Evolutionary conservation across 345 rosid genomes (phyloP).

Genomic region (Noccaea caerulescens): DNA sequence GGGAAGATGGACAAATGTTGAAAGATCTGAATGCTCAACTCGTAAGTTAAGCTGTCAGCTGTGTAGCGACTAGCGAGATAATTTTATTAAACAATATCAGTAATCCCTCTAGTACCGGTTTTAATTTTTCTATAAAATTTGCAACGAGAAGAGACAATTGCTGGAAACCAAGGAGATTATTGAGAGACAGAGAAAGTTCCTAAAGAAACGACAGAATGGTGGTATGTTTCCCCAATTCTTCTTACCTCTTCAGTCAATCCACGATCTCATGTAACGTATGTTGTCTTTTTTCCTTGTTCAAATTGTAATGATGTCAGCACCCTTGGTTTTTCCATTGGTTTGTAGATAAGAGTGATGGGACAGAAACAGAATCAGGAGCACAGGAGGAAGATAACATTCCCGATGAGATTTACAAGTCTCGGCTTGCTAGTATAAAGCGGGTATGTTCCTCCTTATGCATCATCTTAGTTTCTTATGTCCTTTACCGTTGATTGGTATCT

Average conservation of each 20-base stretch:
- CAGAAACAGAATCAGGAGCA: constrained; percentile 71
- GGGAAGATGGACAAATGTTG: constrained; percentile 98
- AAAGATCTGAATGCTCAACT: constrained; percentile 95
- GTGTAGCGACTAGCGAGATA: neutral
- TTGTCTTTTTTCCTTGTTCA: constrained; percentile 10
- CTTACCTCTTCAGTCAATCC: constrained; percentile 23
- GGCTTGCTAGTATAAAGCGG: constrained; percentile 90
- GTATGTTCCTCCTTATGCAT: constrained; percentile 56
- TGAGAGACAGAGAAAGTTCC: constrained; percentile 87
- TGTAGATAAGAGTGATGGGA: constrained; percentile 86
- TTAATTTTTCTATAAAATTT: constrained; percentile 29
- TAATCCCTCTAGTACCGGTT: constrained; percentile 10
- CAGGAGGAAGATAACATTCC: constrained; percentile 92
- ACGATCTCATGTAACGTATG: constrained; percentile 10
- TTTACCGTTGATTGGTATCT: constrained; percentile 11
- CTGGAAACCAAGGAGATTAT: constrained; percentile 93
- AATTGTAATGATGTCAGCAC: constrained; percentile 18
- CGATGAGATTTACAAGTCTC: constrained; percentile 96
- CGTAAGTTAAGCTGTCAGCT: constrained; percentile 51
- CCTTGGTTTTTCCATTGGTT: constrained; percentile 40
- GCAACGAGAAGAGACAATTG: constrained; percentile 64
- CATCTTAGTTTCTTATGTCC: constrained; percentile 19
- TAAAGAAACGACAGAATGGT: constrained; percentile 94
- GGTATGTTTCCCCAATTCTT: constrained; percentile 35
- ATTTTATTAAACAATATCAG: constrained; percentile 14